A percentile compares a stretch with the other conserved stretches of the same genome.
Conservation (phyloP, 495 filamentous ascomycete species). For the Bathelium albidoporum region DNA sequence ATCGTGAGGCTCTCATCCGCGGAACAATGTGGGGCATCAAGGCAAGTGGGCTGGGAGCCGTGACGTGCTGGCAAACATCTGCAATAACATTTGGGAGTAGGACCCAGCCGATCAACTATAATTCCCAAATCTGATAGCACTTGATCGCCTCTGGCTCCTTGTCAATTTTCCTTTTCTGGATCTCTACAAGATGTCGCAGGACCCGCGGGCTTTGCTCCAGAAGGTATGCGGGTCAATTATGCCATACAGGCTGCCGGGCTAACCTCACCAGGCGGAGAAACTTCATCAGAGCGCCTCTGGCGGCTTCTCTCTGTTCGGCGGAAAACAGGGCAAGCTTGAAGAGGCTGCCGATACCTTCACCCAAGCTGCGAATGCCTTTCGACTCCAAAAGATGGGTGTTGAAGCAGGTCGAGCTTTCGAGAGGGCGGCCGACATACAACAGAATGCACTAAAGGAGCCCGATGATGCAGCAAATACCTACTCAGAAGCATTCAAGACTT, state of each 20-base stretch:
- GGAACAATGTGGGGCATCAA: neutral
- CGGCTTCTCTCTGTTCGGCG: constrained; percentile 28
- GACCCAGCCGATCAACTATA: no score
- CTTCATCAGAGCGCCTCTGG: constrained; percentile 13
- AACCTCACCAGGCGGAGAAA: constrained; percentile 23
- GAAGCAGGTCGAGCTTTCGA: constrained; percentile 76
- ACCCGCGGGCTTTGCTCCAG: constrained; percentile 25
- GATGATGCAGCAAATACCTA: constrained; percentile 79
- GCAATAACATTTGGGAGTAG: neutral
- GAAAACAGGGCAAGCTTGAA: constrained; percentile 21
- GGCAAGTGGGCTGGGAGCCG: neutral
- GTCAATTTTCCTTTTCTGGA: neutral
- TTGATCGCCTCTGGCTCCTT: neutral
- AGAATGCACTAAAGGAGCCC: constrained; percentile 67
- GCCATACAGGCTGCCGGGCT: neutral
- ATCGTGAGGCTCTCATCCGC: neutral
- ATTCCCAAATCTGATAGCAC: neutral
- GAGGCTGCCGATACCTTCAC: constrained; percentile 26
- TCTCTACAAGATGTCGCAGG: constrained; percentile 22
- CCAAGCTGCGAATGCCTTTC: constrained; percentile 28
- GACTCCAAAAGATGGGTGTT: constrained; percentile 22
- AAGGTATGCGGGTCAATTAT: constrained; percentile 14
- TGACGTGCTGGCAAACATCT: neutral
- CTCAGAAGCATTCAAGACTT: constrained; percentile 72
- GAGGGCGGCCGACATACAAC: constrained; percentile 65